Base-by-base conservation (phyloP, 169 alveolate genomes). In the Plasmodium gonderi region DNA sequence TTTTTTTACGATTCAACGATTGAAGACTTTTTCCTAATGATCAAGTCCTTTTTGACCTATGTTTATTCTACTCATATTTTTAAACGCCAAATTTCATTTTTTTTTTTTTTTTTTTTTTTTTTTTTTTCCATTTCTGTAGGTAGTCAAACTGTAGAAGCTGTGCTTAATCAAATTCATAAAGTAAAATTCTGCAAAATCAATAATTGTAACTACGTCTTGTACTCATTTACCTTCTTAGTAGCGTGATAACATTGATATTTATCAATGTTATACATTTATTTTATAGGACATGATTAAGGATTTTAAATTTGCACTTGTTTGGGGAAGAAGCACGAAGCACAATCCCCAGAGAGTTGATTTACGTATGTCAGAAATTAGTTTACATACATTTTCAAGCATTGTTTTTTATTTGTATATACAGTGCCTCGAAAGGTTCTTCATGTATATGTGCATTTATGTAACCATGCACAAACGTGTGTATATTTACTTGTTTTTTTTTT, bases 301-400 rank as follows among this genome's bases (percentile, higher is more conserved):
- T 68, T 94, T 97, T 94, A 98, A 98, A 94, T 98, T 96, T 67
- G 99, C 99, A n/a, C 94, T 98, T 68, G 99, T 99, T 33, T 99
- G 99, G 99, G 99, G 99, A 20, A 95, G 96, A 79, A 97, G 99
- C 68, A 99, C 97, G 17, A 98, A 98, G 94, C 99, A 98, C 91
- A 97, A 96, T 92, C 99, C 99, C n/a, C 98, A 98, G 91, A 96
- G 96, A 87, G 98, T 97, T 23, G 99, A 99, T 38, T 96, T 97
- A 83, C 98, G 97, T 95, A 44, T 8, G 91, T 69, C 54, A 23
- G 38, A 68, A 31, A 45, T 68, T 11, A 33, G 60, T 38, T 60
- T 78, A 17, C n/a, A 1, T 45, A 80, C 47, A 14, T 20, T 54
- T 54, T 7, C 69, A 0, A 23, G 0, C 26, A 9, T 26, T n/a